phyloP scores from a whole-genome alignment of 768 basidiomycete genomes.

The Suillus subaureus region DNA sequence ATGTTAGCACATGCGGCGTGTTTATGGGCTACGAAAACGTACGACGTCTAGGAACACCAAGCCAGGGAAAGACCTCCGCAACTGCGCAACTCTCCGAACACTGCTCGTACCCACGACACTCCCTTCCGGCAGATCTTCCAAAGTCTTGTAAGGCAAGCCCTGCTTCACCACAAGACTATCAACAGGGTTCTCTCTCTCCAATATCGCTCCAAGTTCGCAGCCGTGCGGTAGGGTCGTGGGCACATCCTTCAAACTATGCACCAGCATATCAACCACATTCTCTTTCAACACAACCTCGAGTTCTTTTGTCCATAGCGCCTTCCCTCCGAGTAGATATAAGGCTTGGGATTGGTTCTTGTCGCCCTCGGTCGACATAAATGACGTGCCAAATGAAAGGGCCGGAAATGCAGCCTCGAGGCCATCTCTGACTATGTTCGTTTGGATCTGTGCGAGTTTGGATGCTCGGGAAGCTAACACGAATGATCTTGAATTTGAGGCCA shows the following conservation, averaged over 20 bases:
- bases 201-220: slow-evolving; percentile 82
- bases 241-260: slow-evolving; percentile 92
- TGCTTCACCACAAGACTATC: slow-evolving; percentile 88
- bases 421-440: slow-evolving; percentile 79
- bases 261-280: slow-evolving; percentile 82
- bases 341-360: slow-evolving; percentile 91
- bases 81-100: slow-evolving; percentile 88
- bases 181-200: slow-evolving; percentile 85
- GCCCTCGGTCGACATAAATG: slow-evolving; percentile 71
- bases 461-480: slow-evolving; percentile 83
- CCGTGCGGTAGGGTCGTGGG: slow-evolving; percentile 86
- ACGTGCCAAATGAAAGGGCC: slow-evolving; percentile 47
- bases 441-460: slow-evolving; percentile 87
- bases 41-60: slow-evolving; percentile 89
- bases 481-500: slow-evolving; percentile 27
- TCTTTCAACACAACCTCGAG: slow-evolving; percentile 83
- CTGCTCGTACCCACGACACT: slow-evolving; percentile 95
- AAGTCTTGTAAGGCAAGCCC: slow-evolving; percentile 64
- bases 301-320: slow-evolving; percentile 94
- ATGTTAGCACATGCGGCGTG: slow-evolving; percentile 1
- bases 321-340: slow-evolving; percentile 90
- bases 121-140: slow-evolving; percentile 85
- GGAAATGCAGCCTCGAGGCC: slow-evolving; percentile 63
- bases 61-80: slow-evolving; percentile 74
- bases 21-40: slow-evolving; percentile 36